Conservation (phyloP, 2,329 filamentous ascomycete genomes). For the Ceratocystiopsis brevicomis region DNA sequence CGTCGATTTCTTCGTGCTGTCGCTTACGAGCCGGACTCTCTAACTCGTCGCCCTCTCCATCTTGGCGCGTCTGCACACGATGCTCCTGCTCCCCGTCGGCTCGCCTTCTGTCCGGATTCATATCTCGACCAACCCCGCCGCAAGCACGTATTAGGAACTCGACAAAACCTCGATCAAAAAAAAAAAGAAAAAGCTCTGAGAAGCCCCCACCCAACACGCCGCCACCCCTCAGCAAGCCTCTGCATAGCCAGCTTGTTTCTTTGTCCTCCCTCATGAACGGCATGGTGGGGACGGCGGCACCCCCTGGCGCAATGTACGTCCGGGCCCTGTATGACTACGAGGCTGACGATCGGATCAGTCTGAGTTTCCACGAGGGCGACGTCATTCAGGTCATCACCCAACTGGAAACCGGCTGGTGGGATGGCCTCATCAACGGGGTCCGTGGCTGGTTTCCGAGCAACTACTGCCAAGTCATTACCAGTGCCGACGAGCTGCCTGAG, state of each 20-base stretch:
- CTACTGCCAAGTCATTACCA: slow-evolving; percentile 77
- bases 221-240: neutral
- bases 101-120: too few relatives aligned
- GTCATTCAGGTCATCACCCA: slow-evolving; percentile 97
- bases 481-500: slow-evolving; percentile 53
- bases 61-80: too few relatives aligned
- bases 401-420: slow-evolving; percentile 98
- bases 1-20: too few relatives aligned
- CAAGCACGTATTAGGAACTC: too few relatives aligned
- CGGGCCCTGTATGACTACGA: slow-evolving; percentile 95
- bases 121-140: too few relatives aligned
- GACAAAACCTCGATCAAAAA: too few relatives aligned
- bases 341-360: slow-evolving; percentile 85
- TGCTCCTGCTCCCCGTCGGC: too few relatives aligned
- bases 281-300: slow-evolving; percentile 37
- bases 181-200: too few relatives aligned
- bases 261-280: slow-evolving; percentile 9
- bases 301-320: slow-evolving; percentile 61
- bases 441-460: slow-evolving; percentile 99
- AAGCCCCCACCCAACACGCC: too few relatives aligned
- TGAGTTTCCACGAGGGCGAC: slow-evolving; percentile 93
- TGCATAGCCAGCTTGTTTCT: neutral
- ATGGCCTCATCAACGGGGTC: slow-evolving; percentile 90
- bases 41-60: too few relatives aligned
- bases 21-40: too few relatives aligned